Evolutionary conservation across 305 asterid species (phyloP).

Genomic region (Rubia peregrina): DNA sequence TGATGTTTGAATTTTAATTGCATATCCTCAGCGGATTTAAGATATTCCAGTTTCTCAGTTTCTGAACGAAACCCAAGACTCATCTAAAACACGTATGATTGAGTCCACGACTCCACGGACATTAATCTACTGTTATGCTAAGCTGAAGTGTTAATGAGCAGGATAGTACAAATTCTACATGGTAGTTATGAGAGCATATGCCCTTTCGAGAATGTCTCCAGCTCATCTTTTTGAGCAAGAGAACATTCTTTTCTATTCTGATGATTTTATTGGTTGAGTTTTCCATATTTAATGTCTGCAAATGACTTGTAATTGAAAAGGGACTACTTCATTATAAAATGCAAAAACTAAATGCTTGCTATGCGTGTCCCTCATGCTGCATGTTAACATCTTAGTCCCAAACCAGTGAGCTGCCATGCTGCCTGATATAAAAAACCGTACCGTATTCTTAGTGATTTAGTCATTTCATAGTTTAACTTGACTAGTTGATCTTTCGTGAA

Average conservation of each 20-base stretch:
- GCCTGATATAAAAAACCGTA: background rate
- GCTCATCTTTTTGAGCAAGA: background rate
- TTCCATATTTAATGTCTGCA: background rate
- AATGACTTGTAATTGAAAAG: background rate
- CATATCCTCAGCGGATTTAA: background rate
- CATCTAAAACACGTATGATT: background rate
- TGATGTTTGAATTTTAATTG: background rate
- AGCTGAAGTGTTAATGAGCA: background rate
- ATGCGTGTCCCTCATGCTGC: background rate
- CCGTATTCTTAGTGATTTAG: background rate
- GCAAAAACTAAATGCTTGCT: background rate
- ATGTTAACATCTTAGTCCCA: background rate
- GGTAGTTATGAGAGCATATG: background rate
- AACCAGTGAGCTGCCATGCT: background rate
- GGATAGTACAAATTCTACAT: background rate
- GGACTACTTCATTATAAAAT: background rate
- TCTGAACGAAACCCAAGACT: background rate
- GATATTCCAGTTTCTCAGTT: background rate
- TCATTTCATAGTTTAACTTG: background rate
- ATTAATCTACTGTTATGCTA: slow-evolving; percentile 11
- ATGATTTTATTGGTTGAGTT: background rate
- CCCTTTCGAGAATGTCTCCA: background rate
- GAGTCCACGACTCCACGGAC: background rate
- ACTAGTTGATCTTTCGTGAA: background rate
- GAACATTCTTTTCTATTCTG: background rate